These are phyloP conservation scores for Metschnikowia proteae DNA, from an alignment of 805 yeast species.

Conservation along the genomic window DNA sequence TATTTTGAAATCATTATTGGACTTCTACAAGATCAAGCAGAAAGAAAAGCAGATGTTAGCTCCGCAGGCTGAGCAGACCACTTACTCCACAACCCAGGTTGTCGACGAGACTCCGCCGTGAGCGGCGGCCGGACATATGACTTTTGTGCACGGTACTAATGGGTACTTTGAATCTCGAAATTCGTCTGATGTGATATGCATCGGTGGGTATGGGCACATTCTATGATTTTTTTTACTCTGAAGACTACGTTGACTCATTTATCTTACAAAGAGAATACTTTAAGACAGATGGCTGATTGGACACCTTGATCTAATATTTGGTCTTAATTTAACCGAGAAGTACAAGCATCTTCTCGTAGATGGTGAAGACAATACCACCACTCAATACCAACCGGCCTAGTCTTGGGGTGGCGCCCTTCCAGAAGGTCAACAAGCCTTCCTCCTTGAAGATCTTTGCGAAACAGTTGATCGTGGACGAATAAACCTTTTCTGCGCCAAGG, in stretches of 20 bases:
- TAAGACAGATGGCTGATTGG: too few relatives aligned
- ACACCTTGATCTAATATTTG: too few relatives aligned
- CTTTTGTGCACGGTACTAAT: too few relatives aligned
- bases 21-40: conserved; percentile 70
- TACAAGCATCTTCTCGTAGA: conserved; percentile 83
- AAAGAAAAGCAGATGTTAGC: conserved; percentile 63
- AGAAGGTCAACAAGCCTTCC: conserved; percentile 86
- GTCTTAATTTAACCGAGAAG: conserved; percentile 38
- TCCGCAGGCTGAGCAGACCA: conserved; percentile 27
- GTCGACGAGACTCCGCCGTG: conserved; percentile 8
- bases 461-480: conserved; percentile 76
- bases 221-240: too few relatives aligned
- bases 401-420: conserved; percentile 99
- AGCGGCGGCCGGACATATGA: neutral
- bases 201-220: neutral
- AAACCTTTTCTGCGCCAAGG: conserved; percentile 67
- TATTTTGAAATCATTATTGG: conserved; percentile 61
- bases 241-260: too few relatives aligned
- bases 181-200: neutral
- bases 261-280: too few relatives aligned
- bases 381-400: conserved; percentile 86
- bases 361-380: conserved; percentile 97
- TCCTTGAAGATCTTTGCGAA: conserved; percentile 74
- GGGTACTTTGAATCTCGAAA: too few relatives aligned
- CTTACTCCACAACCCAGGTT: conserved; percentile 14